Evolutionary conservation across 176 grass and related monocot species (phyloP).

Genomic region (Carex pumila): DNA sequence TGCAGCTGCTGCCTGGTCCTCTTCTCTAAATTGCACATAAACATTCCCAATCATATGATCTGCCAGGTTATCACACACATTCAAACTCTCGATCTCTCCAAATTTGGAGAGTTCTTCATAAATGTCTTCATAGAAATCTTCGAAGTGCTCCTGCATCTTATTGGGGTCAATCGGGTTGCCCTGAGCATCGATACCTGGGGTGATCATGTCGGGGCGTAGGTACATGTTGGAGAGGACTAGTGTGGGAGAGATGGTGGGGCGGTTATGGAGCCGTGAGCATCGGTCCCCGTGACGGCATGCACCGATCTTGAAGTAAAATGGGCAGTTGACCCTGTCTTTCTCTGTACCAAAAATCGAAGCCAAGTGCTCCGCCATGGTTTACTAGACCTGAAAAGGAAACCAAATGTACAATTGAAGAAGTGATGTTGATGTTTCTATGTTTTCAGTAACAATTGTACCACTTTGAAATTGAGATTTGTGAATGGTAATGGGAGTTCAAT

Average conservation of each 20-base stretch:
- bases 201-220: constrained; percentile 22
- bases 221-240: constrained; percentile 25
- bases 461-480: not conserved
- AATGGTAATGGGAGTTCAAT: not conserved
- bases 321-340: constrained; percentile 29
- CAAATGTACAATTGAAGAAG: not conserved
- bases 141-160: constrained; percentile 89
- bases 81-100: constrained; percentile 73
- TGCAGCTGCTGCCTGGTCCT: constrained; percentile 66
- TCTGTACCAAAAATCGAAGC: constrained; percentile 23
- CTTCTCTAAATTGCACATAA: constrained; percentile 83
- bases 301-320: constrained; percentile 31
- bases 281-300: constrained; percentile 26
- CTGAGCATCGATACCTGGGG: constrained; percentile 18
- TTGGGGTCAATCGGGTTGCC: constrained; percentile 36
- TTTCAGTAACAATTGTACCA: not conserved
- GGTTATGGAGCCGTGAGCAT: constrained; percentile 23
- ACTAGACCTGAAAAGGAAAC: not conserved
- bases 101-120: constrained; percentile 80
- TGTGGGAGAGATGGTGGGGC: constrained; percentile 26
- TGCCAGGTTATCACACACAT: constrained; percentile 90
- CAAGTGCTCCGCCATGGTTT: constrained; percentile 20
- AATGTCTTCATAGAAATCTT: constrained; percentile 95
- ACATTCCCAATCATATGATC: constrained; percentile 98
- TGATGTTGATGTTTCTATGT: not conserved